Percentiles rank a stretch among this genome's conserved stretches.
These are phyloP conservation scores for Trifolium fragiferum DNA, from an alignment of 306 rosid genomes.

Conservation along the genomic window DNA sequence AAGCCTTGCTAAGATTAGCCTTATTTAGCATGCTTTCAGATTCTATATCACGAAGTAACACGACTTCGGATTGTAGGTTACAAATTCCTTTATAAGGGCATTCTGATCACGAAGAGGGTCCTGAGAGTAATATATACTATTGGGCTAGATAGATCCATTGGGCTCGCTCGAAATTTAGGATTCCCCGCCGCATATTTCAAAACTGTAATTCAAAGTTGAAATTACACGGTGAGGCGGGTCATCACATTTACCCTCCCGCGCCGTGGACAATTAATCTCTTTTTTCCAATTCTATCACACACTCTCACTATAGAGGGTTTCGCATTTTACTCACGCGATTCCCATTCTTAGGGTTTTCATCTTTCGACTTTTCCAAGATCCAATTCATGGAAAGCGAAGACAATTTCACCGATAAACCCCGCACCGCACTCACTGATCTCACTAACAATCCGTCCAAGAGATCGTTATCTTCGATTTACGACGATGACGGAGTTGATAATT, in stretches of 20 bases:
- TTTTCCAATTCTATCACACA: neutral
- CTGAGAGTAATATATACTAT: too few relatives aligned
- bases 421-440: constrained; percentile 57
- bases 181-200: constrained; percentile 36
- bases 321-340: neutral
- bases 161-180: neutral
- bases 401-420: constrained; percentile 56
- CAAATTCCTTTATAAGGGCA: too few relatives aligned
- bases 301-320: neutral
- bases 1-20: too few relatives aligned
- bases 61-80: too few relatives aligned
- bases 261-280: neutral
- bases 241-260: constrained; percentile 26
- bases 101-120: too few relatives aligned
- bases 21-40: too few relatives aligned
- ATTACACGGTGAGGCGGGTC: constrained; percentile 20
- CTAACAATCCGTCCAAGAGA: constrained; percentile 65
- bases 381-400: constrained; percentile 55
- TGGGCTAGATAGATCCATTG: neutral
- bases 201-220: constrained; percentile 38
- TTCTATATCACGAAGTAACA: too few relatives aligned
- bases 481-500: constrained; percentile 43
- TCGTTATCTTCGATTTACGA: constrained; percentile 50
- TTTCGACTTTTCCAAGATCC: neutral
- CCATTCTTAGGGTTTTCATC: constrained; percentile 27